Percentiles rank a stretch among this genome's conserved stretches.
phyloP scores from a whole-genome alignment of 306 rosid species.

The Hippophae rhamnoides region DNA sequence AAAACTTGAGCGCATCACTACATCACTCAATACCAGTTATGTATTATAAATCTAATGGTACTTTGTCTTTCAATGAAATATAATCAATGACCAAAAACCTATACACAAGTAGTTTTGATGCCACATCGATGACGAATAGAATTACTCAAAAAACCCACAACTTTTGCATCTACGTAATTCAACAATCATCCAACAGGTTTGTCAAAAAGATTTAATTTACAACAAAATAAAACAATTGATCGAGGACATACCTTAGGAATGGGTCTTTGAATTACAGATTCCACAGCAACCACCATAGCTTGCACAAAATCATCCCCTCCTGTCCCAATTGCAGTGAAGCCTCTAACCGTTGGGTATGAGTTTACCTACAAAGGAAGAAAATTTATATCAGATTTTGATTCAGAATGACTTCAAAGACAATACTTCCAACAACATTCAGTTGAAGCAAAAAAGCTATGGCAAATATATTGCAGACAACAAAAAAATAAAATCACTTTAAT shows the following conservation, averaged over 20 bases:
- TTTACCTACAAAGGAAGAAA: conserved; percentile 41
- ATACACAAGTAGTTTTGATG: neutral
- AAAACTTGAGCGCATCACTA: no score
- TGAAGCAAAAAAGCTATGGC: neutral
- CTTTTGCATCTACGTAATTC: neutral
- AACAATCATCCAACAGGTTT: neutral
- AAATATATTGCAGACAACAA: neutral
- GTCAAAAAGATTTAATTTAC: neutral
- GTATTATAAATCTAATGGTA: no score
- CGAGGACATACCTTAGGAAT: conserved; percentile 52
- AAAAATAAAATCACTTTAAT: conserved; percentile 1
- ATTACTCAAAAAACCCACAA: neutral
- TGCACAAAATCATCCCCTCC: conserved; percentile 91
- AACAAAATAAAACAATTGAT: neutral
- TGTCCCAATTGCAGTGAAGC: conserved; percentile 91
- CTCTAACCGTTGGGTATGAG: conserved; percentile 84
- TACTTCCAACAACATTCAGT: neutral
- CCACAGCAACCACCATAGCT: conserved; percentile 86
- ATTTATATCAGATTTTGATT: neutral
- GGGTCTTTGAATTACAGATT: conserved; percentile 74
- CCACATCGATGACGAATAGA: neutral
- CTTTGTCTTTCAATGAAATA: no score
- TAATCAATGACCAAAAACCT: neutral
- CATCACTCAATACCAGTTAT: no score
- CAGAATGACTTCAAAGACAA: no score